A percentile compares a stretch with the other conserved stretches of the same genome.
Conservation (phyloP, 148 eudicot species). For the Nyssa sinensis region DNA sequence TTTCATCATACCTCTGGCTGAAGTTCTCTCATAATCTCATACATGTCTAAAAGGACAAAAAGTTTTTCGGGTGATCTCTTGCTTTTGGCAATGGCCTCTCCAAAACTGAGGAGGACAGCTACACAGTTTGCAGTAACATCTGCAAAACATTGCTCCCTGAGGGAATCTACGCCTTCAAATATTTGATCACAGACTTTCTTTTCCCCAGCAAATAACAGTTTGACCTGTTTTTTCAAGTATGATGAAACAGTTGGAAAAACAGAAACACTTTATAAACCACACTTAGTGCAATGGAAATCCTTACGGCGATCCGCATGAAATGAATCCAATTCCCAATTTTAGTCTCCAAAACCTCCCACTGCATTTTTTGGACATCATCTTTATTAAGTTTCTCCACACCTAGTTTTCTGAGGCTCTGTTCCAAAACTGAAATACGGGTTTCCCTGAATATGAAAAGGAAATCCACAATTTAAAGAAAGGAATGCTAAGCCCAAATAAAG, state of each 20-base stretch:
- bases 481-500: neutral
- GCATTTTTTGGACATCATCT: slow-evolving; percentile 96
- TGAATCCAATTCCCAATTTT: slow-evolving; percentile 98
- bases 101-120: slow-evolving; percentile 80
- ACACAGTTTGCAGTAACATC: slow-evolving; percentile 68
- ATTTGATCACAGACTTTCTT: slow-evolving; percentile 79
- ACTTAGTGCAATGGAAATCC: slow-evolving; percentile 10
- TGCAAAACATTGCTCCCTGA: slow-evolving; percentile 71
- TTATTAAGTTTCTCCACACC: slow-evolving; percentile 87
- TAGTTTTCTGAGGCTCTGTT: slow-evolving; percentile 69
- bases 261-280: neutral
- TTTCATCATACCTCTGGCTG: slow-evolving; percentile 65
- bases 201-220: slow-evolving; percentile 74
- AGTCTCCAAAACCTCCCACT: slow-evolving; percentile 90
- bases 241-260: neutral
- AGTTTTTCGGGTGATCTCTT: slow-evolving; percentile 94
- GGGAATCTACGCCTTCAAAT: slow-evolving; percentile 52
- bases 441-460: slow-evolving; percentile 52
- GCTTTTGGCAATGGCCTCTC: slow-evolving; percentile 92
- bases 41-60: slow-evolving; percentile 95
- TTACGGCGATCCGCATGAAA: slow-evolving; percentile 84
- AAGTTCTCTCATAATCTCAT: slow-evolving; percentile 94
- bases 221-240: slow-evolving; percentile 58
- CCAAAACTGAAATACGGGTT: slow-evolving; percentile 65
- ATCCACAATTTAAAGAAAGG: neutral